Conservation (phyloP, 345 rosid species). For the Aquilaria yunnanensis region DNA sequence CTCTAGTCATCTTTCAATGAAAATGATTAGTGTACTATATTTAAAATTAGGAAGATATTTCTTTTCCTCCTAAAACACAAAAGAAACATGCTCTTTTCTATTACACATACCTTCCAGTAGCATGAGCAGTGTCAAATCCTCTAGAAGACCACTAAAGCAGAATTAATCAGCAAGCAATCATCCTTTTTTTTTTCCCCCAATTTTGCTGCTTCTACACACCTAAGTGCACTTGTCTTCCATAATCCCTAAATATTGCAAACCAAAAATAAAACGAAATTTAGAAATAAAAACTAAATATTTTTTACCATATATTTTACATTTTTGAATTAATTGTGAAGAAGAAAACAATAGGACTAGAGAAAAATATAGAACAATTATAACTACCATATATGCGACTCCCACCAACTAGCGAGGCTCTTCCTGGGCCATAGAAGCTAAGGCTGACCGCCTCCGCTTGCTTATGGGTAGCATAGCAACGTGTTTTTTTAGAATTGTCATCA, state of each 20-base stretch:
- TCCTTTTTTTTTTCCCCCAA: too few species aligned
- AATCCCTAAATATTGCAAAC: slow-evolving; percentile 43
- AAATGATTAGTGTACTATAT: too few species aligned
- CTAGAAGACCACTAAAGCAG: slow-evolving; percentile 30
- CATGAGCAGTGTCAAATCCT: slow-evolving; percentile 94
- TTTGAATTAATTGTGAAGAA: not conserved
- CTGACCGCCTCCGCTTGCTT: slow-evolving; percentile 21
- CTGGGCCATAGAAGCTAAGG: slow-evolving; percentile 24
- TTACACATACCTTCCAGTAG: slow-evolving; percentile 69
- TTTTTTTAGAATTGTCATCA: too few species aligned
- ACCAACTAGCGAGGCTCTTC: slow-evolving; percentile 87
- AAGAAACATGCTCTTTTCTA: not conserved
- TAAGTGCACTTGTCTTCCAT: slow-evolving; percentile 70
- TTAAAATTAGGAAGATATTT: not conserved
- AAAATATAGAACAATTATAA: not conserved
- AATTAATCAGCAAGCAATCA: not conserved
- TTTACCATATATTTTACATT: not conserved
- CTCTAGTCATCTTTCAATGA: too few species aligned
- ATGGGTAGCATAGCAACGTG: too few species aligned
- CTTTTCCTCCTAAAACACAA: not conserved
- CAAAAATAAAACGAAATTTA: too few species aligned
- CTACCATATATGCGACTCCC: slow-evolving; percentile 99
- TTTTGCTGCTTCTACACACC: slow-evolving; percentile 22
- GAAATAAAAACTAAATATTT: not conserved
- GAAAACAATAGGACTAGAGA: too few species aligned